Conservation (phyloP, 2,329 filamentous ascomycete genomes). For the Dactylonectria estremocensis region DNA sequence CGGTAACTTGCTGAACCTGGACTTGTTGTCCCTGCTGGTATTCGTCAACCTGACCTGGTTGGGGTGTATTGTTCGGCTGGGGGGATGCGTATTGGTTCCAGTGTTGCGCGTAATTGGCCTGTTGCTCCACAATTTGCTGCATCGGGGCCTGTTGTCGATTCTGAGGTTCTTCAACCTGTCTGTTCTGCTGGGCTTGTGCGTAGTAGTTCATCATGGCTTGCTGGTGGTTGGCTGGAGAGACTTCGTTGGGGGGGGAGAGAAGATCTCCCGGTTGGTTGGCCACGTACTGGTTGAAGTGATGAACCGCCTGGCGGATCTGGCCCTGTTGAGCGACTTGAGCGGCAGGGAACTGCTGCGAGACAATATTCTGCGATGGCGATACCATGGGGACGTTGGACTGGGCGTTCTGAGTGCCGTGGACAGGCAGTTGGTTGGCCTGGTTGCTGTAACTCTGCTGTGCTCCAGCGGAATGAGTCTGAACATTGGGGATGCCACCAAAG, state of each 20-base stretch:
- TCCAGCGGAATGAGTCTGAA: not conserved
- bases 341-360: not conserved
- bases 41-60: not conserved
- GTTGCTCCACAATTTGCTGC: not conserved
- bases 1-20: not conserved
- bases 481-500: not conserved
- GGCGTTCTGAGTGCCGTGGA: not conserved
- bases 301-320: not conserved
- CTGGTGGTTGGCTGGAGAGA: not conserved
- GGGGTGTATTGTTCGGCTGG: not conserved
- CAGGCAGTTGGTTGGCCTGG: not conserved
- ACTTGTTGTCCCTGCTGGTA: not conserved
- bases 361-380: not conserved
- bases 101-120: not conserved
- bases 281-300: not conserved
- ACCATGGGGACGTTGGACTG: conserved; percentile 3
- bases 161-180: not conserved
- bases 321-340: not conserved
- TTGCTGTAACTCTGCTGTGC: not conserved
- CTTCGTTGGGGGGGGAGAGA: not conserved
- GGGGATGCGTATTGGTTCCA: not conserved
- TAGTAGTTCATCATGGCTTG: not conserved
- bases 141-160: not conserved
- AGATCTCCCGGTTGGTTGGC: not conserved
- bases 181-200: not conserved